phyloP scores from a whole-genome alignment of 441 rosid species.

The Gossypium trilobum region DNA sequence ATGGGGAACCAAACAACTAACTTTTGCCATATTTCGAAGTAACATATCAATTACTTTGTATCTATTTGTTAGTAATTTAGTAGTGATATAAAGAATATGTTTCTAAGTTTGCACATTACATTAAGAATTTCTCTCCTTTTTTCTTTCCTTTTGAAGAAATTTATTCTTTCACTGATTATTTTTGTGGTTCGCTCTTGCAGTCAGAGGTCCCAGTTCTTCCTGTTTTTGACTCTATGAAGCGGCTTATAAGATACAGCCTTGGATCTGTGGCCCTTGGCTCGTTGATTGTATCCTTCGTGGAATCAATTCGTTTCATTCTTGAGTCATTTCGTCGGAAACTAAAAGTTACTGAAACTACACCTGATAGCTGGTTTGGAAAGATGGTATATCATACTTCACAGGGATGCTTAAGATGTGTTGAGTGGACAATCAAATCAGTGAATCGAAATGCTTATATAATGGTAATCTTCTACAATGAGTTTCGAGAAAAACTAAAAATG shows the following conservation, averaged over 20 bases:
- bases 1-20: background rate
- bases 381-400: constrained; percentile 43
- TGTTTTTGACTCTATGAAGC: constrained; percentile 87
- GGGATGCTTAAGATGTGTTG: constrained; percentile 51
- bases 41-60: background rate
- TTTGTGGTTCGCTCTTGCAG: constrained; percentile 35
- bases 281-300: constrained; percentile 74
- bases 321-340: constrained; percentile 73
- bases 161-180: background rate
- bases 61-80: background rate
- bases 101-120: background rate
- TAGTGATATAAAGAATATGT: background rate
- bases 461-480: constrained; percentile 34
- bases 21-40: background rate
- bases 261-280: constrained; percentile 97
- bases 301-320: constrained; percentile 78
- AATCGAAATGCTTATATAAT: constrained; percentile 96
- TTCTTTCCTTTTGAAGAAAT: background rate
- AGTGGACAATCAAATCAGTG: constrained; percentile 75
- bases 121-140: background rate
- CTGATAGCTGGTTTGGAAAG: constrained; percentile 62
- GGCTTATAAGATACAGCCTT: constrained; percentile 70
- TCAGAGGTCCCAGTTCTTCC: constrained; percentile 86
- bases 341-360: constrained; percentile 44
- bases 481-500: background rate